phyloP scores from a whole-genome alignment of 2,329 filamentous ascomycete species.

The Calonectria henricotiae region DNA sequence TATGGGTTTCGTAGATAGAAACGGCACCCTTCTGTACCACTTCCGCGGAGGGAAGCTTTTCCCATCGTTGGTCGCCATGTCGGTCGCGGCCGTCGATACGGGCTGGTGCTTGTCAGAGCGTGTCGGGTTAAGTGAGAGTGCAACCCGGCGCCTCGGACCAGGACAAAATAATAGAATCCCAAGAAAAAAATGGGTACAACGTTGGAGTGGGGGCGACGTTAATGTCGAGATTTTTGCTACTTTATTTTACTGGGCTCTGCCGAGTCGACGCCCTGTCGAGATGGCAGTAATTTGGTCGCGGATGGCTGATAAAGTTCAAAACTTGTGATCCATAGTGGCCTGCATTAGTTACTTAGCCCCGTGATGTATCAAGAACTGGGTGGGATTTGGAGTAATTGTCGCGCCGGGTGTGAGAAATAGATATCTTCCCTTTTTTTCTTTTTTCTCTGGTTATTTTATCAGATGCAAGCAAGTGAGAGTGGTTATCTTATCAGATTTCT shows the following conservation, averaged over 20 bases:
- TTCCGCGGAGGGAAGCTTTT: conserved; percentile 52
- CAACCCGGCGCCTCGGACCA: neutral
- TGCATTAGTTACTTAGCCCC: neutral
- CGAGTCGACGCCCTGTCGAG: neutral
- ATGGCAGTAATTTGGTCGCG: neutral
- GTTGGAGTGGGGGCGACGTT: neutral
- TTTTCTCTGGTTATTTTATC: neutral
- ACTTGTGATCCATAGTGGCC: neutral
- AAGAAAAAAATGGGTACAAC: neutral
- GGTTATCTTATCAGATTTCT: neutral
- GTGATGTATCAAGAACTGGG: neutral
- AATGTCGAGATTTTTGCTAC: neutral
- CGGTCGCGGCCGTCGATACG: neutral
- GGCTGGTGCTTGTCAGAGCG: neutral
- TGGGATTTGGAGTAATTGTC: neutral
- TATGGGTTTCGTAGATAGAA: conserved; percentile 52
- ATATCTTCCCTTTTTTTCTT: no score
- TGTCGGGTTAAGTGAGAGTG: neutral
- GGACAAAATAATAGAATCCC: neutral
- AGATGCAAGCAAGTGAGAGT: neutral
- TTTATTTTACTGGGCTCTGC: neutral
- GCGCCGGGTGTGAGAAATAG: no score
- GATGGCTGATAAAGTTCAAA: neutral
- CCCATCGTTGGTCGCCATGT: conserved; percentile 49
- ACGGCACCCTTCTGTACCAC: conserved; percentile 55